Evolutionary conservation across 2,329 filamentous ascomycete genomes (phyloP), one percentile per base, ranked within the genome.

Genomic region (Ramularia collo-cygni): DNA sequence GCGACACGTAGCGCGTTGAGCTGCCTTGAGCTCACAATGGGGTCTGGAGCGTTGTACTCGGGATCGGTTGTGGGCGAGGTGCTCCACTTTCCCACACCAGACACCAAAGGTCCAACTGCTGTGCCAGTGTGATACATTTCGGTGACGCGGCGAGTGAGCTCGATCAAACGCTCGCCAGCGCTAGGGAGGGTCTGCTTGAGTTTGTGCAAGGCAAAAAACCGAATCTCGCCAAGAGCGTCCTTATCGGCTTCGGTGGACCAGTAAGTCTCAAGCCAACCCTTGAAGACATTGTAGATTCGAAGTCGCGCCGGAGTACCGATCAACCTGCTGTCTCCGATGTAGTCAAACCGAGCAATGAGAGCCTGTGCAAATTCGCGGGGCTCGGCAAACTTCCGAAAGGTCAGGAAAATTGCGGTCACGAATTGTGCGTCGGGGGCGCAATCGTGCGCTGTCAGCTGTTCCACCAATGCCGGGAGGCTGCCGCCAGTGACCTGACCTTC

Each of bases 251-350:
- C 79, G 48, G 86, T 79, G 34, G 84, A 79, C 90, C 92, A 98
- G 64, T 98, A 88, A 5, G 85, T 92, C 66, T 96, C 92, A 14
- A 98, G 70, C 92, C 92, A 98, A 29, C 85, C 85, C 64, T 98
- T 98, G 72, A 98, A 87, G 41, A 88, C 82, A 60, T 98, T 96
- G 69, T 93, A 96, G 1, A 96, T 87, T 37, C 92, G 79, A 34
- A 98, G 70, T 36, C 89, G 81, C 15, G 96, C 90, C 0, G 90
- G 86, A 2, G 74, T 76, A 15, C 88, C 81, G 47, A 89, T 76
- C 43, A 80, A 75, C 15, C 80, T 77, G 34, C 81, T 84, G 44
- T 92, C 83, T 9, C 79, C 83, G 27, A 95, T 83, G 53, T 95
- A 95, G 43, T 95, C 85, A 61, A 94, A 98, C 19, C 93, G 81